Evolutionary conservation across 2,329 filamentous ascomycete species (phyloP).

Genomic region (Bipolaris victoriae): DNA sequence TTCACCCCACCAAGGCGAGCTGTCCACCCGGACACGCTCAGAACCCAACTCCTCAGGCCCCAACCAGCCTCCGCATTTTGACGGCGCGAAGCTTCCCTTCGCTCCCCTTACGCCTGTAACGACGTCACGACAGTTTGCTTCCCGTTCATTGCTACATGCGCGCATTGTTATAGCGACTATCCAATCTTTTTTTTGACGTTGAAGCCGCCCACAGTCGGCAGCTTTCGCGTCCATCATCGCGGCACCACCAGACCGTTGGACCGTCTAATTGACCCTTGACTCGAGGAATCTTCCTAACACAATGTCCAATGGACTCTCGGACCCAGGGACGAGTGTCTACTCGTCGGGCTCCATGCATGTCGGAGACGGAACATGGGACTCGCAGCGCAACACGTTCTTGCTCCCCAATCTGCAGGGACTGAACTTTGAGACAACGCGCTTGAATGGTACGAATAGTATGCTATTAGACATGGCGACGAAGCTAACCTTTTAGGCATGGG

Average conservation of each 20-base stretch:
- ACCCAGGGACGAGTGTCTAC: slow-evolving; percentile 75
- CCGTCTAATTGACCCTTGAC: not conserved
- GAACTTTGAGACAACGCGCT: slow-evolving; percentile 81
- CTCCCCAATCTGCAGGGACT: slow-evolving; percentile 77
- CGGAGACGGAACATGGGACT: slow-evolving; percentile 85
- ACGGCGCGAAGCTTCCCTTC: slow-evolving; percentile 20
- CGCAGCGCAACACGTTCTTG: slow-evolving; percentile 75
- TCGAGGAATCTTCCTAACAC: slow-evolving; percentile 6
- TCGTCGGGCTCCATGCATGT: slow-evolving; percentile 75
- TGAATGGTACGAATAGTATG: slow-evolving; percentile 68
- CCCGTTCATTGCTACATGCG: slow-evolving; percentile 16
- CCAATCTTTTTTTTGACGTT: slow-evolving; percentile 14
- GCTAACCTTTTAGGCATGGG: slow-evolving; percentile 70
- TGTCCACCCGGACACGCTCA: slow-evolving; percentile 46
- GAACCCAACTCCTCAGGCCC: slow-evolving; percentile 21
- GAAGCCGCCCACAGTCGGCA: slow-evolving; percentile 6
- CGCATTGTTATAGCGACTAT: slow-evolving; percentile 16
- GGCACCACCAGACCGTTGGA: not conserved
- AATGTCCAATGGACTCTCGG: slow-evolving; percentile 60
- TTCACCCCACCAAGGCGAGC: slow-evolving; percentile 30
- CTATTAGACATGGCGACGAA: not conserved
- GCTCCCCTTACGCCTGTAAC: slow-evolving; percentile 34
- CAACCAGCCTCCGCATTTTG: slow-evolving; percentile 29
- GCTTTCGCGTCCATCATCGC: slow-evolving; percentile 16
- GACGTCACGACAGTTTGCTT: slow-evolving; percentile 39